Evolutionary conservation across 495 filamentous ascomycete genomes (phyloP), one percentile per base, ranked within the genome.

Genomic region (Neurospora sp.): DNA sequence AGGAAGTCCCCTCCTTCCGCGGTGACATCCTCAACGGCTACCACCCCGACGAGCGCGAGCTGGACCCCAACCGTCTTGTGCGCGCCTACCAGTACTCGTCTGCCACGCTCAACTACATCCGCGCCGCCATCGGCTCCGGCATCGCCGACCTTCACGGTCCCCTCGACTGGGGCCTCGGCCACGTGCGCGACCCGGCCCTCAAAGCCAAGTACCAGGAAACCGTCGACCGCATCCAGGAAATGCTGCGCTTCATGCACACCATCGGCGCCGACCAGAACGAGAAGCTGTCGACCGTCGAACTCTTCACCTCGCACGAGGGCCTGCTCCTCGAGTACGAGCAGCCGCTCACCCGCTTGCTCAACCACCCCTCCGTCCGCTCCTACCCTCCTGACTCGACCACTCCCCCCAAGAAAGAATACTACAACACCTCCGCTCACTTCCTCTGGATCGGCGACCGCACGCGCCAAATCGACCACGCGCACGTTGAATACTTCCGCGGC

Each of bases 401-500:
- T 41, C 75, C 73, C 27, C 31, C 72, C 37, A 71, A 31, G 35
- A 87, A 85, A 77, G 84, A 85, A 72, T 94, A 89, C 85, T 97
- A 92, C 82, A 89, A 96, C 79, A 98, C 96, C 1, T 96, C 92
- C n/a, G 92, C 93, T 0, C 96, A 98, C 81, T 98, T 99, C 84
- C 86, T 99, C 77, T 99, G 96, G 96, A 95, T 99, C 78, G 96
- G 96, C 38, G 96, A 99, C 81, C 92, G 96, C 71, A 99, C 96
- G 2, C 89, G 96, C 40, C 95, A 98, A 78, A 85, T 98, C 37
- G 89, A 93, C 82, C 92, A 93, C 74, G 96, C 93, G 0, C 96
- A 99, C 82, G 89, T 99, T 73, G 96, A 99, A 84, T 99, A 93
- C 85, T 97, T 99, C 87, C 92, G 96, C 42, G 96, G 96, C 42